A percentile compares a stretch with the other conserved stretches of the same genome.
These are phyloP conservation scores for Cairneyella variabilis DNA, from an alignment of 495 filamentous ascomycete genomes.

Conservation along the genomic window DNA sequence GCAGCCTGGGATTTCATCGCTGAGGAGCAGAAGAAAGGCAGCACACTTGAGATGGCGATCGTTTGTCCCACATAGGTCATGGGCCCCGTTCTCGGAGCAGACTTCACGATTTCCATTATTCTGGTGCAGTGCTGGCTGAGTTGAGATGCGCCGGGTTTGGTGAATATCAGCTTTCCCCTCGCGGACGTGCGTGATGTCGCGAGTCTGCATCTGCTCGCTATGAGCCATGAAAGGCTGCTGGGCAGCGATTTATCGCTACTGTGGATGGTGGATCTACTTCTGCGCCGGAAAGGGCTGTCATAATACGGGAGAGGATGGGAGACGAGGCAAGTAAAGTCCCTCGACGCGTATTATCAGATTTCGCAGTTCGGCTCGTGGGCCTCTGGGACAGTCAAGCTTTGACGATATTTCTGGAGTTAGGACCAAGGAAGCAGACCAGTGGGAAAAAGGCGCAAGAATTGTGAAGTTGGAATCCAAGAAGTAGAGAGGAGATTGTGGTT, in stretches of 20 bases:
- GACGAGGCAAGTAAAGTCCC: not conserved
- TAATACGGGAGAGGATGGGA: not conserved
- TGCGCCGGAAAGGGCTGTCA: not conserved
- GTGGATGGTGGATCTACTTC: not conserved
- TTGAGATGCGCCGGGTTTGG: not conserved
- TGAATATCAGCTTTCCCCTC: not conserved
- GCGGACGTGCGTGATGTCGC: slow-evolving; percentile 9
- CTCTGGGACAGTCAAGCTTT: not conserved
- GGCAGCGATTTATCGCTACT: slow-evolving; percentile 8
- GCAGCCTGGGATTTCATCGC: slow-evolving; percentile 25
- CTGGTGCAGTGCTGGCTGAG: not conserved
- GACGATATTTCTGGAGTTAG: not conserved
- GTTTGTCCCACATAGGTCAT: not conserved
- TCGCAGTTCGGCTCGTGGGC: not conserved
- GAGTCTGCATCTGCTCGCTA: not conserved
- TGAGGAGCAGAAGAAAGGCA: not conserved
- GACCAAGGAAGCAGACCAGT: not conserved
- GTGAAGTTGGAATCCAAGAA: slow-evolving; percentile 1
- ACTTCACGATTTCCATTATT: not conserved
- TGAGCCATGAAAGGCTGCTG: not conserved
- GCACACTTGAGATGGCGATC: not conserved
- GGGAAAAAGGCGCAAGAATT: slow-evolving; percentile 3
- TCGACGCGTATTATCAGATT: not conserved
- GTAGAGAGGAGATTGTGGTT: not conserved
- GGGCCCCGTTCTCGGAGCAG: not conserved